Percentiles rank a stretch among this genome's conserved stretches.
These are phyloP conservation scores for Fonsecaea erecta DNA, from an alignment of 2,329 filamentous ascomycete species.

Conservation along the genomic window DNA sequence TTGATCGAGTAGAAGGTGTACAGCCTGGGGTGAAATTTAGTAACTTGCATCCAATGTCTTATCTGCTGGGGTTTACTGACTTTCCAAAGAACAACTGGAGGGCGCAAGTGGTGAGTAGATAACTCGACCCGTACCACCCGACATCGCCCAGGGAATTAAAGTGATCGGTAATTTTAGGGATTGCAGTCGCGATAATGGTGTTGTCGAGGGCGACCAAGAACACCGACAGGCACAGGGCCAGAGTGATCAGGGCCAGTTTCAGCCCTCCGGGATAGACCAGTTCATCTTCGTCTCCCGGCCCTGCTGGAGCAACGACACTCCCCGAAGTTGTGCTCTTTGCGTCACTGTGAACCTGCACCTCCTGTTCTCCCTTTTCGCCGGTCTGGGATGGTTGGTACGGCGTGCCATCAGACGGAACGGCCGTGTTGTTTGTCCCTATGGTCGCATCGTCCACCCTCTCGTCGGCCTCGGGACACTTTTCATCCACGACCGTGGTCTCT, in stretches of 20 bases:
- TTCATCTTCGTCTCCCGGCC: conserved; percentile 47
- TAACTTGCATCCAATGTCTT: not conserved
- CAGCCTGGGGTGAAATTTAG: conserved; percentile 40
- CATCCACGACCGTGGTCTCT: conserved; percentile 15
- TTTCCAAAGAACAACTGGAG: conserved; percentile 39
- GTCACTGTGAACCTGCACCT: conserved; percentile 15
- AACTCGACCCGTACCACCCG: conserved; percentile 38
- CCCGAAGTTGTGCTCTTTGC: conserved; percentile 20
- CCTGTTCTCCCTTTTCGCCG: not conserved
- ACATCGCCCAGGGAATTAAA: conserved; percentile 38
- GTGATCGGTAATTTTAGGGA: conserved; percentile 38
- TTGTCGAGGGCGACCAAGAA: conserved; percentile 47
- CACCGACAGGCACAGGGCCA: conserved; percentile 45
- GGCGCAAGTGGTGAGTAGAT: conserved; percentile 38
- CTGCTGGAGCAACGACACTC: conserved; percentile 2
- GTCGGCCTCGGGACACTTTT: not conserved
- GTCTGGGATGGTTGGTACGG: not conserved
- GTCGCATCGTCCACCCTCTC: conserved; percentile 6
- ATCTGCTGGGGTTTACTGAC: conserved; percentile 17
- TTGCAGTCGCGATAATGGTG: conserved; percentile 44
- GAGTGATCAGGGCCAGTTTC: conserved; percentile 44
- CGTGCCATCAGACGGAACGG: not conserved
- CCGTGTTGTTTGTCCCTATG: not conserved
- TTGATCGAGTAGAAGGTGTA: conserved; percentile 56
- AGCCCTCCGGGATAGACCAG: conserved; percentile 43